Conservation (phyloP, 768 basidiomycete genomes). For the Austroboletus eburneus region DNA sequence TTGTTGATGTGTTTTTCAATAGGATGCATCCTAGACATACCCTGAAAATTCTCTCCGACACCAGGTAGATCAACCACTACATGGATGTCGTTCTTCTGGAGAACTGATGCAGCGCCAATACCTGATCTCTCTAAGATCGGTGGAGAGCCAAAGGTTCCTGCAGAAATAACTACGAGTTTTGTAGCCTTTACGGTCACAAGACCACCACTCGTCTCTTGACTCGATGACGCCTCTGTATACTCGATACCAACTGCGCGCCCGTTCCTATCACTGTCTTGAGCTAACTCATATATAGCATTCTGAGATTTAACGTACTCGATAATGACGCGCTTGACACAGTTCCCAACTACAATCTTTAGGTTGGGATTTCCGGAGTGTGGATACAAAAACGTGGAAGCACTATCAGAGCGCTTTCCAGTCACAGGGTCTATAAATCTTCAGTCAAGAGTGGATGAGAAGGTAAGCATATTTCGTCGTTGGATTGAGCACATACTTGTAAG, state of each 20-base stretch:
- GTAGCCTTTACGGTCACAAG: conserved; percentile 23
- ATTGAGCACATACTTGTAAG: neutral
- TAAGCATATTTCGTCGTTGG: conserved; percentile 16
- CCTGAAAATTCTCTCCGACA: conserved; percentile 69
- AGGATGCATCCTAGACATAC: conserved; percentile 13
- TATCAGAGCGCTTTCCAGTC: conserved; percentile 34
- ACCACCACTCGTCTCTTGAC: conserved; percentile 6
- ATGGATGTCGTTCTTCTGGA: conserved; percentile 27
- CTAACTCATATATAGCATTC: neutral
- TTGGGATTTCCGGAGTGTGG: conserved; percentile 28
- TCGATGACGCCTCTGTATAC: conserved; percentile 24
- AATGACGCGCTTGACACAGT: conserved; percentile 33
- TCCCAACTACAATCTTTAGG: conserved; percentile 30
- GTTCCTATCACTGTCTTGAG: conserved; percentile 25
- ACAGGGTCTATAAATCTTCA: conserved; percentile 52
- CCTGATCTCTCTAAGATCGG: conserved; percentile 61
- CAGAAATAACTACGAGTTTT: conserved; percentile 45
- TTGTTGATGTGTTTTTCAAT: no score
- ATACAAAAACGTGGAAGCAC: conserved; percentile 37
- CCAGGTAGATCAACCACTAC: conserved; percentile 52
- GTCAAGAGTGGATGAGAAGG: neutral
- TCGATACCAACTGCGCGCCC: conserved; percentile 37
- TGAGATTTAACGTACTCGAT: conserved; percentile 37
- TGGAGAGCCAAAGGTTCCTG: conserved; percentile 55
- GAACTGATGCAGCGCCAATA: conserved; percentile 51